These are phyloP conservation scores for Agrocybe pediades DNA, from an alignment of 768 basidiomycete genomes.

Conservation along the genomic window DNA sequence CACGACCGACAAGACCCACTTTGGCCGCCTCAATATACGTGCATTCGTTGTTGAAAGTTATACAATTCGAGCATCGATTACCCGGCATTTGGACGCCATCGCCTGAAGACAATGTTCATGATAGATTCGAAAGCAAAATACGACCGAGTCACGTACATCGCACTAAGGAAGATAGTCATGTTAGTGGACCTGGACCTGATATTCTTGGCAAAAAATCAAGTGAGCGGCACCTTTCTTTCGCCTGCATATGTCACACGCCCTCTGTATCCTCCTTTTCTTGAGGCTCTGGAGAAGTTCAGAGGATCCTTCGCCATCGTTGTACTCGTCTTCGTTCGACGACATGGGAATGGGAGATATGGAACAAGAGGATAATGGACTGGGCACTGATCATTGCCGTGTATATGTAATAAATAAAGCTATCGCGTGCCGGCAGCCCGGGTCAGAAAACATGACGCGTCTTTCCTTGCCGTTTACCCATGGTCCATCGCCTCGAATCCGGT, in stretches of 20 bases:
- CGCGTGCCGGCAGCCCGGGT: conserved; percentile 5
- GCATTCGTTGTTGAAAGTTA: conserved; percentile 63
- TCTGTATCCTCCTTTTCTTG: conserved; percentile 74
- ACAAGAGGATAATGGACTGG: conserved; percentile 4
- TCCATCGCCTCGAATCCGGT: background rate
- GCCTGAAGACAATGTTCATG: conserved; percentile 34
- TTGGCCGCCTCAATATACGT: conserved; percentile 72
- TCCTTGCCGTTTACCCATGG: background rate
- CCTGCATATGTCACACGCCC: conserved; percentile 83
- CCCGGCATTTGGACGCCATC: conserved; percentile 74
- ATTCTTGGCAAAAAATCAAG: conserved; percentile 4
- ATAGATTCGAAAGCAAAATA: background rate
- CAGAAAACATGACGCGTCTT: conserved; percentile 9
- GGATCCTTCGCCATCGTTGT: conserved; percentile 43
- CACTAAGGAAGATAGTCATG: conserved; percentile 43
- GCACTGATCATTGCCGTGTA: background rate
- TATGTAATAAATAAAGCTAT: background rate
- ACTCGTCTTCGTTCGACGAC: conserved; percentile 72
- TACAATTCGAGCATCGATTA: conserved; percentile 69
- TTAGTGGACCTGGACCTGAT: conserved; percentile 8
- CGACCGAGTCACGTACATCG: conserved; percentile 50
- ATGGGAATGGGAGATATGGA: conserved; percentile 28
- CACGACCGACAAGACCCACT: conserved; percentile 39
- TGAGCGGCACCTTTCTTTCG: conserved; percentile 72
- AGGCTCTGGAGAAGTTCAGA: conserved; percentile 30